phyloP scores from a whole-genome alignment of 2,329 filamentous ascomycete genomes.

The Fusarium cicatricum region DNA sequence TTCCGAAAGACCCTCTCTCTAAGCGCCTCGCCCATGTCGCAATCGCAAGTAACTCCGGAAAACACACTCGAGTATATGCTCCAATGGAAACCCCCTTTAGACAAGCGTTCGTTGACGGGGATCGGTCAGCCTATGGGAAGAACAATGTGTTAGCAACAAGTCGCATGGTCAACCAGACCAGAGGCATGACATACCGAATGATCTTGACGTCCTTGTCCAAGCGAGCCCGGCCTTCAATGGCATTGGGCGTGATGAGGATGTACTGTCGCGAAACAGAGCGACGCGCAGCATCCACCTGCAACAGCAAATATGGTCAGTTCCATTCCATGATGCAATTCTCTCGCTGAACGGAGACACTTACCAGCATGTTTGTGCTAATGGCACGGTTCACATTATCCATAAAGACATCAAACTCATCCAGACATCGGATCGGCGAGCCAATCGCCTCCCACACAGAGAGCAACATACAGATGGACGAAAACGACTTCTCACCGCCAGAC shows the following conservation, averaged over 20 bases:
- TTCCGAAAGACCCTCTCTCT: constrained; percentile 5
- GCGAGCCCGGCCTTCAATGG: constrained; percentile 69
- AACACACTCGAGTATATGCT: constrained; percentile 9
- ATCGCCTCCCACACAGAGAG: constrained; percentile 97
- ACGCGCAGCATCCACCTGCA: constrained; percentile 81
- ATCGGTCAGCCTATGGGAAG: constrained; percentile 59
- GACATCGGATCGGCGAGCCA: constrained; percentile 90
- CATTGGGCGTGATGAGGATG: constrained; percentile 94
- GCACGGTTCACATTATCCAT: constrained; percentile 98
- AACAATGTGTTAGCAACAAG: constrained; percentile 36
- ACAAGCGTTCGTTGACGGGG: constrained; percentile 63
- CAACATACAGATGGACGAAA: constrained; percentile 93
- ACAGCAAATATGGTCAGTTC: constrained; percentile 4
- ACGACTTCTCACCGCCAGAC: constrained; percentile 96
- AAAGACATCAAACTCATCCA: constrained; percentile 99
- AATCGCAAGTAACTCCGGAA: constrained; percentile 20
- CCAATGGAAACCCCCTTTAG: constrained; percentile 13
- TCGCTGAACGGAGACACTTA: constrained; percentile 55
- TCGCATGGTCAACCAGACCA: not conserved
- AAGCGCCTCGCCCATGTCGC: constrained; percentile 15
- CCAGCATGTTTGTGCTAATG: constrained; percentile 92
- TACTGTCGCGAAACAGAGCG: constrained; percentile 91
- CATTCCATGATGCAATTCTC: not conserved
- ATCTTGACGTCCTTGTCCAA: constrained; percentile 78
- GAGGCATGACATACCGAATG: constrained; percentile 64